These are phyloP conservation scores for Henckelia pumila DNA, from an alignment of 257 asterid species.

Conservation along the genomic window DNA sequence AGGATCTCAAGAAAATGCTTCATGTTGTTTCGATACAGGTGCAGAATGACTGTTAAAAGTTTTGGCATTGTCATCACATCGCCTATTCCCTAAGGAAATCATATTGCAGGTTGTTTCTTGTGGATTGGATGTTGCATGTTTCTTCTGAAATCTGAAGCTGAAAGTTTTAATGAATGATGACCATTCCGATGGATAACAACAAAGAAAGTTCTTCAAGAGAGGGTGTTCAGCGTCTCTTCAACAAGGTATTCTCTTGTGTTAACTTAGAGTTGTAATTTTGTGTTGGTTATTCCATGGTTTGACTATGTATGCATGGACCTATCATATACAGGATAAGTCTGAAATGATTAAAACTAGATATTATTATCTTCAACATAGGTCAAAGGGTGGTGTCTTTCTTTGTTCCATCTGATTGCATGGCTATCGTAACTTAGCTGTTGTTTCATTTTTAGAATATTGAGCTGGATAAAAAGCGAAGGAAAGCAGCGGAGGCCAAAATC, in stretches of 20 bases:
- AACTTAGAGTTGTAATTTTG: slow-evolving; percentile 3
- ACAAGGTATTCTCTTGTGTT: slow-evolving; percentile 52
- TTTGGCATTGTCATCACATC: background rate
- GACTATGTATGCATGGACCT: slow-evolving; percentile 5
- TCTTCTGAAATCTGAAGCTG: background rate
- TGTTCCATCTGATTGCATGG: too few relatives aligned
- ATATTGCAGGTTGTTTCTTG: slow-evolving; percentile 22
- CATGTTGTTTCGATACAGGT: background rate
- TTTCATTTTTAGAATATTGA: slow-evolving; percentile 55
- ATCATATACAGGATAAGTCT: background rate
- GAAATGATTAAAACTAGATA: background rate
- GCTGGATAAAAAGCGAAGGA: slow-evolving; percentile 75
- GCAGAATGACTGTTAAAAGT: background rate
- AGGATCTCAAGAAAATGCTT: too few relatives aligned
- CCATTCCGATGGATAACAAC: slow-evolving; percentile 68
- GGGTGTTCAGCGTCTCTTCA: slow-evolving; percentile 65
- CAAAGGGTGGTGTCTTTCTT: background rate
- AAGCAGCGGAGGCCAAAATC: slow-evolving; percentile 76
- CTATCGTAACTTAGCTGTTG: background rate
- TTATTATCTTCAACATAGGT: background rate
- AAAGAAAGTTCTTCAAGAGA: slow-evolving; percentile 50
- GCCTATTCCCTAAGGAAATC: background rate
- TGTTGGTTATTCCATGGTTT: background rate
- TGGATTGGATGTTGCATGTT: slow-evolving; percentile 16
- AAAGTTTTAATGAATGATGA: slow-evolving; percentile 56